phyloP scores from a whole-genome alignment of 345 rosid genomes.

The Salix arbutifolia region DNA sequence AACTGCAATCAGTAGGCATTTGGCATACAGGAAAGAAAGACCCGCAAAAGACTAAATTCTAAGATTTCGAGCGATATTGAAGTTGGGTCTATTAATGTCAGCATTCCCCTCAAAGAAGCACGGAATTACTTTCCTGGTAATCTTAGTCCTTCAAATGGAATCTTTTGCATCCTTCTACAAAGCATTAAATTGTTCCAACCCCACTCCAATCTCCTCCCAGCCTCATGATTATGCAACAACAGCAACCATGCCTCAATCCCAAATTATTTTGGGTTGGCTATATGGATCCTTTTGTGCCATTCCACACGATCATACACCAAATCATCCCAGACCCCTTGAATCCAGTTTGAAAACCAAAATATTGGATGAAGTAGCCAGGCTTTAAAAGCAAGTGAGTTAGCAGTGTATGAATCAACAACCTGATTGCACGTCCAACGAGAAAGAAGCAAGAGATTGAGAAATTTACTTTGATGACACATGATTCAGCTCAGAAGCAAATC shows the following conservation, averaged over 20 bases:
- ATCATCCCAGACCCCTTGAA: not conserved
- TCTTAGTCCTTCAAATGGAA: not conserved
- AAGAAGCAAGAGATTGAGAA: not conserved
- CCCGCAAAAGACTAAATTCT: not conserved
- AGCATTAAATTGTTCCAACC: not conserved
- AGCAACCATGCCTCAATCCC: not conserved
- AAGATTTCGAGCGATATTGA: not conserved
- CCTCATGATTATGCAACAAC: not conserved
- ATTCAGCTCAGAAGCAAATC: not conserved
- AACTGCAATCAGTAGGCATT: not conserved
- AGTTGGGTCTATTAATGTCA: not conserved
- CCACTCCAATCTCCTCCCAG: not conserved
- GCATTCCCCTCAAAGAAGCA: not conserved
- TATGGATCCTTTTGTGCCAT: not conserved
- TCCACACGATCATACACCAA: not conserved
- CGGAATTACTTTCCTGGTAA: not conserved
- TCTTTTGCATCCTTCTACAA: not conserved
- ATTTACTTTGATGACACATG: not conserved
- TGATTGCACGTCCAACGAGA: not conserved
- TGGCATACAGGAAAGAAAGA: not conserved
- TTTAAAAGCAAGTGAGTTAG: not conserved
- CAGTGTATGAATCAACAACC: not conserved
- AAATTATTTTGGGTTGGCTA: not conserved
- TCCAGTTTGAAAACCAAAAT: not conserved
- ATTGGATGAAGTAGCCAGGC: not conserved